These are phyloP conservation scores for Cryptococcus wingfieldii DNA, from an alignment of 1,284 basidiomycete species.

Conservation along the genomic window DNA sequence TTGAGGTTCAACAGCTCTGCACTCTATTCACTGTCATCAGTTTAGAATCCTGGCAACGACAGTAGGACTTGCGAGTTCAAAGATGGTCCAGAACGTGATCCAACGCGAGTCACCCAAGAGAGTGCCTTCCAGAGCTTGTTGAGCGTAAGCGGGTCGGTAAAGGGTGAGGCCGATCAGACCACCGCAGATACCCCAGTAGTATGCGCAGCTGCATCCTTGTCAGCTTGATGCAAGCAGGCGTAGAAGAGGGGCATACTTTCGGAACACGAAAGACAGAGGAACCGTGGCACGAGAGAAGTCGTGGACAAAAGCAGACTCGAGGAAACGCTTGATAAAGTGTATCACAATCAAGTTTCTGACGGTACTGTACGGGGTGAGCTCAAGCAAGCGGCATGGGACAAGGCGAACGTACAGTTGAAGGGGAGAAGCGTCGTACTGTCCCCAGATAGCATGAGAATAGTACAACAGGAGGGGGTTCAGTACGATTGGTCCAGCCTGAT, in stretches of 20 bases:
- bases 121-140: slow-evolving; percentile 63
- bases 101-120: slow-evolving; percentile 64
- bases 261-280: slow-evolving; percentile 81
- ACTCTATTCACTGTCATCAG: slow-evolving; percentile 54
- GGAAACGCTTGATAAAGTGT: slow-evolving; percentile 89
- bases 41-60: slow-evolving; percentile 1
- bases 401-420: slow-evolving; percentile 33
- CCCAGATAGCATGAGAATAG: slow-evolving; percentile 50
- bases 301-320: slow-evolving; percentile 91
- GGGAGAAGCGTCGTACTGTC: slow-evolving; percentile 31
- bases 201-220: slow-evolving; percentile 60
- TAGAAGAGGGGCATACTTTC: slow-evolving; percentile 62
- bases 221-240: background rate
- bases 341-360: slow-evolving; percentile 72
- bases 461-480: slow-evolving; percentile 86
- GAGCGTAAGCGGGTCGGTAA: slow-evolving; percentile 65
- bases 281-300: slow-evolving; percentile 94
- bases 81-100: slow-evolving; percentile 61
- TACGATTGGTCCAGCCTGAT: slow-evolving; percentile 77
- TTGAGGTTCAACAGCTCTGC: slow-evolving; percentile 82
- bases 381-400: background rate
- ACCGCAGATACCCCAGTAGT: slow-evolving; percentile 83
- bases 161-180: slow-evolving; percentile 71
- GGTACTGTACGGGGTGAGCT: slow-evolving; percentile 54
- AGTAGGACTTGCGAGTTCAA: slow-evolving; percentile 66